Evolutionary conservation across 768 basidiomycete genomes (phyloP).

Genomic region (Phlegmacium glaucopus): DNA sequence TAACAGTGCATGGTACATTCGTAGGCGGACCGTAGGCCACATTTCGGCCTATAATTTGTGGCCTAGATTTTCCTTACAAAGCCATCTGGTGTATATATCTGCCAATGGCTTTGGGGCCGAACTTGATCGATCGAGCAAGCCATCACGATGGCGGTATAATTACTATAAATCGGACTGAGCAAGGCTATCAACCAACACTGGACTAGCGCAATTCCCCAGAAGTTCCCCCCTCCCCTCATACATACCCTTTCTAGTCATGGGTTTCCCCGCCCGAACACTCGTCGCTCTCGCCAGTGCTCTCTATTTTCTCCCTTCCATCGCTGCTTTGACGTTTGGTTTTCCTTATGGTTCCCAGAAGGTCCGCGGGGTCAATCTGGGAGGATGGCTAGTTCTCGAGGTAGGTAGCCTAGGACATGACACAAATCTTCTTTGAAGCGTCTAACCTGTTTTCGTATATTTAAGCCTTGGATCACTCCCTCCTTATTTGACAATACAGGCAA

Average conservation of each 20-base stretch:
- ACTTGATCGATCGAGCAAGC: constrained; percentile 18
- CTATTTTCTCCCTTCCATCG: constrained; percentile 2
- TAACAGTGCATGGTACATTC: too few species aligned
- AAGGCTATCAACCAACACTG: constrained; percentile 2
- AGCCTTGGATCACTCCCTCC: constrained; percentile 81
- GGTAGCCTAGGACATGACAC: constrained; percentile 4
- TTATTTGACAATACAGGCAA: constrained; percentile 70
- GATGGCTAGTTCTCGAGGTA: constrained; percentile 49
- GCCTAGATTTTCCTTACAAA: too few species aligned
- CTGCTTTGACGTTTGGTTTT: constrained; percentile 47
- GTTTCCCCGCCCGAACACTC: neutral
- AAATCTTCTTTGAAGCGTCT: neutral
- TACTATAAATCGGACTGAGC: constrained; percentile 4
- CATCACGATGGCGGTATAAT: neutral
- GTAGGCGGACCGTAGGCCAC: too few species aligned
- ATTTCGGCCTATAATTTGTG: too few species aligned
- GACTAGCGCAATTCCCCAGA: too few species aligned
- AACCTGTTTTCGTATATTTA: neutral
- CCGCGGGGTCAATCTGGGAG: constrained; percentile 81
- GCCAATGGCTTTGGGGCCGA: constrained; percentile 14
- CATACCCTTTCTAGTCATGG: constrained; percentile 3
- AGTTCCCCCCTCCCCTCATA: neutral
- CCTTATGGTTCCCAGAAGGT: constrained; percentile 73
- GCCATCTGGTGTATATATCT: too few species aligned
- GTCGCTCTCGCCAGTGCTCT: neutral